Base-by-base conservation (phyloP, 2,329 filamentous ascomycete species). In the Truncatella angustata region DNA sequence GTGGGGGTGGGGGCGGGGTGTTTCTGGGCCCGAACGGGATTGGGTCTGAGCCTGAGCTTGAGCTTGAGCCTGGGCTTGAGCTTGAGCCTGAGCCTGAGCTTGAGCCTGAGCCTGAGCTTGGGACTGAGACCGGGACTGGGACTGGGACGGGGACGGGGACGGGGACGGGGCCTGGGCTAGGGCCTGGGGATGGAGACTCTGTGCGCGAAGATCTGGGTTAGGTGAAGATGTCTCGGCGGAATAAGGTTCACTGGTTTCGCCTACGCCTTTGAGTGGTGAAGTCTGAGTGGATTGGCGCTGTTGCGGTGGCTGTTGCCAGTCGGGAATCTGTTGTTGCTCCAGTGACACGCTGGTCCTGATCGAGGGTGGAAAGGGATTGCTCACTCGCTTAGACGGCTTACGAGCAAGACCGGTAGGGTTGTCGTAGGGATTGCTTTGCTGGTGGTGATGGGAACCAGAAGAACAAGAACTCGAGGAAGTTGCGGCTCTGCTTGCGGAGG, bases 301-400 rank as follows among this genome's bases (percentile, higher is more conserved):
- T 56, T 59, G 57, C 54, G 59, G 52, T 20, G 56, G 35, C n/a
- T 53, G 34, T 46, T 53, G 46, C 51, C 53, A 49, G 61, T 53
- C 49, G 54, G 58, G 55, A 42, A 56, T 54, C 46, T 52, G 51
- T 32, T 54, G 47, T 30, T 58, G 57, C 23, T 55, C 50, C 50
- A 37, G 58, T 57, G 53, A 42, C 48, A 57, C 24, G 56, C 66
- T 70, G 32, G 75, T 76, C 62, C 73, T 73, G 57, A 77, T 59
- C 60, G 68, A 62, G 58, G 70, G 64, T 20, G 73, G 71, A 53
- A 64, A 60, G 51, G 66, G 67, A 56, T 77, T 74, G 74, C 78
- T 79, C 65, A 78, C 70, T 62, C 81, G 75, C 71, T 82, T 84
- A 40, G 83, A 86, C 28, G 77, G 73, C 58, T 79, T 73, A 57